phyloP scores from a whole-genome alignment of 176 grass and related monocot genomes.

The Oryza nivara region DNA sequence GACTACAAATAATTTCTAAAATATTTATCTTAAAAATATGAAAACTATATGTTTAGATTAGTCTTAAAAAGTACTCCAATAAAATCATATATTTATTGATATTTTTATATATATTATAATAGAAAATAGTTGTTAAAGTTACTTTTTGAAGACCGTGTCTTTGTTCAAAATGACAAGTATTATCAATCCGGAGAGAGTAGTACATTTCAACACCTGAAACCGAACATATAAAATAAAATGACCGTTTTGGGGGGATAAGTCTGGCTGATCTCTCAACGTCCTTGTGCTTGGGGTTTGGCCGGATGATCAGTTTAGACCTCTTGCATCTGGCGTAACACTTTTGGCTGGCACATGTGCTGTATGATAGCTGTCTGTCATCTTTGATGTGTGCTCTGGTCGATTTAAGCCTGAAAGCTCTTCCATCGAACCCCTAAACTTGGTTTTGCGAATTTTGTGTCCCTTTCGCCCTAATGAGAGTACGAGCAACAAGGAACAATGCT shows the following conservation, averaged over 20 bases:
- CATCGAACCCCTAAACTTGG: background rate
- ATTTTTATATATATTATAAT: too few species aligned
- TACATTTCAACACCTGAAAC: background rate
- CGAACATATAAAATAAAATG: background rate
- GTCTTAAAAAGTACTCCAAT: too few species aligned
- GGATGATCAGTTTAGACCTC: background rate
- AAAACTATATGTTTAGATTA: too few species aligned
- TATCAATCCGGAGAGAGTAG: background rate
- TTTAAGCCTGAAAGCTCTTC: background rate
- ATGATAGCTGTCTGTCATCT: background rate
- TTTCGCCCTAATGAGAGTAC: background rate
- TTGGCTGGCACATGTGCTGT: background rate
- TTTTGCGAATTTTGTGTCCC: background rate
- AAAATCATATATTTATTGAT: too few species aligned
- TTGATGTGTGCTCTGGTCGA: background rate
- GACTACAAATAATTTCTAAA: too few species aligned
- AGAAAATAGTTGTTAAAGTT: too few species aligned
- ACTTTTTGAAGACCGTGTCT: too few species aligned
- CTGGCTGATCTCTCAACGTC: background rate
- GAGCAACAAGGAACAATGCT: background rate
- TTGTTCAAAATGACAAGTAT: too few species aligned
- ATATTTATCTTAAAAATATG: too few species aligned
- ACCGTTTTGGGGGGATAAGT: background rate
- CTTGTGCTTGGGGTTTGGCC: conserved; percentile 23
- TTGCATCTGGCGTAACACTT: background rate